Conservation (phyloP, 2,329 filamentous ascomycete species). For the Cladorrhinum sp. region DNA sequence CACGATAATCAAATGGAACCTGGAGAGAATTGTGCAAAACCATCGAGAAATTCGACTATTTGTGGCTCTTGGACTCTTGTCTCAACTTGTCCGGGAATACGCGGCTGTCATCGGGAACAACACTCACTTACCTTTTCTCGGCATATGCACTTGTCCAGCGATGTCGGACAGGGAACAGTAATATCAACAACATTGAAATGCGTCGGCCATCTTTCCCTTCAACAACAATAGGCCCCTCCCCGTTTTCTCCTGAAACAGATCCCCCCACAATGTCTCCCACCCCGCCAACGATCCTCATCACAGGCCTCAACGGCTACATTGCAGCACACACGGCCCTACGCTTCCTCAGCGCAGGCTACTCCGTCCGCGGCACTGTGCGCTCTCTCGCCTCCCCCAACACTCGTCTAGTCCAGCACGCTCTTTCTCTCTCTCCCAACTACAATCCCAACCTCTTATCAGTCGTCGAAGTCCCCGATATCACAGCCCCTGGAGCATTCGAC, state of each 20-base stretch:
- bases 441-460: slow-evolving; percentile 16
- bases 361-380: slow-evolving; percentile 21
- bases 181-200: not conserved
- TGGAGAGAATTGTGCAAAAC: too few species aligned
- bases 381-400: slow-evolving; percentile 3
- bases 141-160: not conserved
- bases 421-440: not conserved
- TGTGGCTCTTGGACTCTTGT: too few species aligned
- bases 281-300: slow-evolving; percentile 19
- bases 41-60: too few species aligned
- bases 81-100: not conserved
- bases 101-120: not conserved
- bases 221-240: not conserved
- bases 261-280: not conserved
- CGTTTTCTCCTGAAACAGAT: too few species aligned
- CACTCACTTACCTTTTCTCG: not conserved
- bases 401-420: slow-evolving; percentile 5
- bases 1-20: too few species aligned
- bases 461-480: slow-evolving; percentile 19
- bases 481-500: slow-evolving; percentile 17
- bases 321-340: slow-evolving; percentile 20
- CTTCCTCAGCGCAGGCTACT: slow-evolving; percentile 21
- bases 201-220: not conserved
- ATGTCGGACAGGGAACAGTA: not conserved
- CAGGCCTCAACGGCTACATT: slow-evolving; percentile 25